Evolutionary conservation across 768 basidiomycete species (phyloP), one percentile per base, ranked within the genome.

Genomic region (Solioccasus polychromus): DNA sequence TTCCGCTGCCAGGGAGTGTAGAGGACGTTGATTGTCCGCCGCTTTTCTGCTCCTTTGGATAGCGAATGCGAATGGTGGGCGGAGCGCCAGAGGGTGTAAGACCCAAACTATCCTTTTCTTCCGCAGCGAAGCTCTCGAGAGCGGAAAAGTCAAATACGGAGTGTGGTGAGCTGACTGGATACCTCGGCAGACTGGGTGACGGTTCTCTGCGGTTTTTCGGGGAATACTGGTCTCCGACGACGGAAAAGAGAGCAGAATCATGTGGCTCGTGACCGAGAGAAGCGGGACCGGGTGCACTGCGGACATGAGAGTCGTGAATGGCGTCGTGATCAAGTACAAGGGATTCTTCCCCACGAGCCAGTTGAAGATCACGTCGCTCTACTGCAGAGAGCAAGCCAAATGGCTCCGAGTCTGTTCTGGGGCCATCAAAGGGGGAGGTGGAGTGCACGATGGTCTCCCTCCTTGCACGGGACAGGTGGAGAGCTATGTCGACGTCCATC

Each of bases 401-500:
- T 26, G 55, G 44, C 6, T 67, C 70, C 2, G 59, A 30, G 15
- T 64, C 64, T 6, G 58, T 66, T 53, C 41, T 68, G 48, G 55
- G 67, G 42, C 8, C 41, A n/a, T 58, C 60, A 22, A 59, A 67
- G 18, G 70, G 65, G 11, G 70, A 54, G 20, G 73, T 61, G 1
- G 71, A 66, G 10, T 58, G 60, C 4, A 69, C 64, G 7, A 80
- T 57, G 0, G 84, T 85, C 40, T 82, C 82, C 48, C 83, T 73
- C 18, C 88, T 77, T 1, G 85, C 87, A 18, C 79, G 74, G 19
- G 84, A 86, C 32, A 87, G 77, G 25, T 87, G 85, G 61, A 89
- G 77, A 42, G 88, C 90, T 87, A 92, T 91, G 58, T 94, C 92
- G 1, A 89, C 89, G 58, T 97, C 94, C 85, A 96, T 89, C 6